phyloP scores from a whole-genome alignment of 1,284 basidiomycete genomes.

The Heterobasidion annosum region DNA sequence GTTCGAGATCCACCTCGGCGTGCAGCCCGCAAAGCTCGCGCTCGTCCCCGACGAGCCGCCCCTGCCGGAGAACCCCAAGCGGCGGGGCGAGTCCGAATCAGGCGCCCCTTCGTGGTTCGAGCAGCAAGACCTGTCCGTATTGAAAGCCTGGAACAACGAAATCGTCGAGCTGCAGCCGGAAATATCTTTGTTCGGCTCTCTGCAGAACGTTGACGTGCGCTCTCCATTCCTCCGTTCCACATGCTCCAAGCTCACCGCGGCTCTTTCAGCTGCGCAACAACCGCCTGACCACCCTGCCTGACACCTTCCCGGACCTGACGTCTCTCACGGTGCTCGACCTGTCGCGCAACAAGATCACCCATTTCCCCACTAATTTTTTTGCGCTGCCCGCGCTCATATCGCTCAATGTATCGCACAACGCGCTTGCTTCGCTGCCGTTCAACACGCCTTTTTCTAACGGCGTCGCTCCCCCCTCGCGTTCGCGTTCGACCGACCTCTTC shows the following conservation, averaged over 20 bases:
- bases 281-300: conserved; percentile 48
- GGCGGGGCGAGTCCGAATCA: conserved; percentile 19
- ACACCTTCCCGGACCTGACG: conserved; percentile 55
- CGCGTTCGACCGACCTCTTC: conserved; percentile 43
- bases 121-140: conserved; percentile 60
- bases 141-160: conserved; percentile 73
- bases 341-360: conserved; percentile 56
- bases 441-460: conserved; percentile 37
- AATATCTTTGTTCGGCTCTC: conserved; percentile 70
- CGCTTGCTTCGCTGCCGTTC: conserved; percentile 50
- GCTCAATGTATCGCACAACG: conserved; percentile 67
- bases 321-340: conserved; percentile 57
- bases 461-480: conserved; percentile 14
- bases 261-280: conserved; percentile 61
- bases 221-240: neutral
- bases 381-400: conserved; percentile 54
- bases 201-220: conserved; percentile 68
- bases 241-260: neutral
- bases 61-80: conserved; percentile 29
- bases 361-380: conserved; percentile 55
- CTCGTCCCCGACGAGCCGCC: conserved; percentile 54
- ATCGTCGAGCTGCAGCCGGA: conserved; percentile 72
- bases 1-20: conserved; percentile 70
- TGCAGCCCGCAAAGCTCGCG: conserved; percentile 56
- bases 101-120: conserved; percentile 64